Conservation (phyloP, 75 land plant genomes). For the Larix kaempferi region DNA sequence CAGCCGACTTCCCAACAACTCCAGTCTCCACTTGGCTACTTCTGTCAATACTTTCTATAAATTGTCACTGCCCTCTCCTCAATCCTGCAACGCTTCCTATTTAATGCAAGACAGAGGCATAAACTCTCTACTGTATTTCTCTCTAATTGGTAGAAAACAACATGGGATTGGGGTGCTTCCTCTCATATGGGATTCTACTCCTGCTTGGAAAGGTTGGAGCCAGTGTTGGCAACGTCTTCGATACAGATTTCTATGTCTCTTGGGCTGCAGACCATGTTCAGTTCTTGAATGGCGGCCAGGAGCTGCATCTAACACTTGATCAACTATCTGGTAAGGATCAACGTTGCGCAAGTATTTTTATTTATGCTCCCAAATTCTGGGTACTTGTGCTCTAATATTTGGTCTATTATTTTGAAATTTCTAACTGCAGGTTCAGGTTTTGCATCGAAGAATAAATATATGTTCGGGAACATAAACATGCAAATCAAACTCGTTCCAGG, state of each 20-base stretch:
- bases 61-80: too few species aligned
- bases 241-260: neutral
- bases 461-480: conserved; percentile 74
- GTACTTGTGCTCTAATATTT: too few species aligned
- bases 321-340: neutral
- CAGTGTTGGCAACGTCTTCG: neutral
- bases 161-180: neutral
- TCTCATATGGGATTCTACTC: neutral
- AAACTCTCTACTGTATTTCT: too few species aligned
- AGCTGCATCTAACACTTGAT: conserved; percentile 1
- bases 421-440: conserved; percentile 62
- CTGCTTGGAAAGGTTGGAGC: neutral
- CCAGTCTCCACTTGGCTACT: too few species aligned
- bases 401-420: too few species aligned
- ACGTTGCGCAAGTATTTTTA: too few species aligned
- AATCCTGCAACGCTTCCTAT: too few species aligned
- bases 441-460: conserved; percentile 57
- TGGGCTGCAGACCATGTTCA: conserved; percentile 5
- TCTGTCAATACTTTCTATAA: too few species aligned
- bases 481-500: conserved; percentile 67
- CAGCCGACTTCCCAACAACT: too few species aligned
- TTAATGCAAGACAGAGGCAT: too few species aligned
- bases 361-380: too few species aligned
- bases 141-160: too few species aligned
- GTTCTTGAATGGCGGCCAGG: neutral